Percentiles rank a stretch among this genome's conserved stretches.
These are phyloP conservation scores for Cladosporium velox DNA, from an alignment of 2,329 filamentous ascomycete genomes.

Conservation along the genomic window DNA sequence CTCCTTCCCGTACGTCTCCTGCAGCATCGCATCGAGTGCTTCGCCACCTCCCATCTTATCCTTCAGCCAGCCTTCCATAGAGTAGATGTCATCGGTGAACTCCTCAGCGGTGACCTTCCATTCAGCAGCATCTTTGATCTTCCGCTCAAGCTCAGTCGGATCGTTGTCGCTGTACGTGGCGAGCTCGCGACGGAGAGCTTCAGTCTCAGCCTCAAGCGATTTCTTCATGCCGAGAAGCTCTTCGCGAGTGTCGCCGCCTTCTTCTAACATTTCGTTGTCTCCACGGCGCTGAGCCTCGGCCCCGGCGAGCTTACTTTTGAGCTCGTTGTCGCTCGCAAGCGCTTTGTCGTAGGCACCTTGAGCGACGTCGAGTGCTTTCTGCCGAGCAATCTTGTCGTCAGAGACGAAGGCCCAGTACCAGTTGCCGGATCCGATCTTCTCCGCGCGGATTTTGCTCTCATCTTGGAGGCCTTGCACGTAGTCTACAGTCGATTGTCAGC, in stretches of 20 bases:
- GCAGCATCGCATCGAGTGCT: slow-evolving; percentile 45
- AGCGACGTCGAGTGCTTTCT: slow-evolving; percentile 42
- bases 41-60: slow-evolving; percentile 37
- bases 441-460: slow-evolving; percentile 62
- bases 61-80: slow-evolving; percentile 50
- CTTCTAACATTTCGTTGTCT: slow-evolving; percentile 41
- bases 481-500: slow-evolving; percentile 42
- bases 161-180: slow-evolving; percentile 50
- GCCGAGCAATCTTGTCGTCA: slow-evolving; percentile 55
- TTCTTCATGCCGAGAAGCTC: slow-evolving; percentile 41
- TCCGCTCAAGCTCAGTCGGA: slow-evolving; percentile 47
- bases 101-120: slow-evolving; percentile 39
- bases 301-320: slow-evolving; percentile 44
- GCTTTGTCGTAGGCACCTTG: slow-evolving; percentile 43
- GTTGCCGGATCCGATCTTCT: slow-evolving; percentile 71
- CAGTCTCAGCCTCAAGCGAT: slow-evolving; percentile 41
- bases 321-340: slow-evolving; percentile 38
- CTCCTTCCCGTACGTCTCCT: slow-evolving; percentile 55
- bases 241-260: slow-evolving; percentile 38
- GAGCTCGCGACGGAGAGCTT: slow-evolving; percentile 44
- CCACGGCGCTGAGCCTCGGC: slow-evolving; percentile 42
- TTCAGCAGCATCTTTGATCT: slow-evolving; percentile 36
- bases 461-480: slow-evolving; percentile 64
- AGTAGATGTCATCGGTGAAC: slow-evolving; percentile 48
- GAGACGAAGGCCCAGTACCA: slow-evolving; percentile 71